Evolutionary conservation across 805 yeast genomes (phyloP), one percentile per base, ranked within the genome.

Genomic region (Metschnikowia dekortorum): DNA sequence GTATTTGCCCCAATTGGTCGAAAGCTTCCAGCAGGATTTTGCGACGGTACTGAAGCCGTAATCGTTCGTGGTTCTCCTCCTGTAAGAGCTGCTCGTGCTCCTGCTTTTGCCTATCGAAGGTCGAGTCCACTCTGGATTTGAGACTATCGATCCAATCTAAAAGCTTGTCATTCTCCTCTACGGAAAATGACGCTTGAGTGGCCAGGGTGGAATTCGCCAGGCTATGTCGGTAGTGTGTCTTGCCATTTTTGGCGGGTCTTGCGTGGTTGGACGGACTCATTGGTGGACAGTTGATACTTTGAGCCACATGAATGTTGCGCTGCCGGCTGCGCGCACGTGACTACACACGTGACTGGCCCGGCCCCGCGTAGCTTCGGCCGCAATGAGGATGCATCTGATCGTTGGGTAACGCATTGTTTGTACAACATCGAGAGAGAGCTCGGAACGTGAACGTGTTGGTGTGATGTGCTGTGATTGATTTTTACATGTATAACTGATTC

Each of bases 1-100:
- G 28, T 1, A 50, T 8, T 6, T 49, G 47, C 10, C 57, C 62
- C 47, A 67, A 55, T 50, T 61, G 59, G 30, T 58, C 61, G 37
- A 67, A 66, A 14, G 59, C 52, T n/a, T 60, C 65, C 52, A 63
- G 68, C 46, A 57, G 62, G 36, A 69, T 61, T 52, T 61, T 60
- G 29, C 49, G 44, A 16, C 57, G 48, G 49, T 57, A 56, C 44
- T 57, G 53, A n/a, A 31, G 51, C 41, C 59, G 57, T 33, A 69
- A 52, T 28, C 53, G 55, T 6, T 64, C 64, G 16, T 47, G 34
- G 18, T 36, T 32, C 4, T 55, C 35, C 9, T 49, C 47, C 11
- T 56, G 47, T 4, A 56, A 48, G 32, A 57, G 46, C 36, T 48
- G 50, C 4, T 45, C 30, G 36, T 48, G 50, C 37, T 57, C 60